These are phyloP conservation scores for Cladosporium sp. DNA, from an alignment of 2,329 filamentous ascomycete species.

Conservation along the genomic window DNA sequence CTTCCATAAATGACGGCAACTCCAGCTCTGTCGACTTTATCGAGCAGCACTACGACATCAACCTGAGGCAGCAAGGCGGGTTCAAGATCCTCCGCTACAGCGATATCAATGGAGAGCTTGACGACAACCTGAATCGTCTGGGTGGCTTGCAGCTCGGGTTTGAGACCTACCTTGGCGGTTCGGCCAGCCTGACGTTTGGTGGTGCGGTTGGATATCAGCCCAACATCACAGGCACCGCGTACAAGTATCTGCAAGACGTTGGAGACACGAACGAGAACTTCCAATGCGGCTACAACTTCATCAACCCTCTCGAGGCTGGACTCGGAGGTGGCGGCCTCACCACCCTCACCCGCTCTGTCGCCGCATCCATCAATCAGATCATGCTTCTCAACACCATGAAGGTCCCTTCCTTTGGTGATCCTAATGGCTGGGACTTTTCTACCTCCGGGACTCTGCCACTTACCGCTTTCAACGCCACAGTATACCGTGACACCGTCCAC, in stretches of 20 bases:
- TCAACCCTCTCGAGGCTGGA: constrained; percentile 14
- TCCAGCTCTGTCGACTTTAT: not conserved
- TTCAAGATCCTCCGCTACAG: constrained; percentile 16
- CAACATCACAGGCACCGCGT: constrained; percentile 14
- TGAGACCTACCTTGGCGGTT: constrained; percentile 16
- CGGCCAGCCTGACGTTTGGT: constrained; percentile 14
- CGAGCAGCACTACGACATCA: not conserved
- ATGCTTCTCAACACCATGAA: constrained; percentile 16
- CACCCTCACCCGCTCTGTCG: constrained; percentile 12
- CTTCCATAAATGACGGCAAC: not conserved
- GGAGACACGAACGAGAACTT: constrained; percentile 9
- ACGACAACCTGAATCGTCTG: constrained; percentile 14
- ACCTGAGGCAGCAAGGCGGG: constrained; percentile 13
- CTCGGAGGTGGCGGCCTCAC: constrained; percentile 5
- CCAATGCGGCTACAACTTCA: constrained; percentile 18
- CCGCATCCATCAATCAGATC: constrained; percentile 19
- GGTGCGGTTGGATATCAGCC: constrained; percentile 11
- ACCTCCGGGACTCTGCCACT: not conserved
- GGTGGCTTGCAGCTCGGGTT: constrained; percentile 16
- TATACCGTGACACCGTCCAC: constrained; percentile 20
- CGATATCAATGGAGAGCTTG: constrained; percentile 14
- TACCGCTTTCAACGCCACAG: constrained; percentile 7
- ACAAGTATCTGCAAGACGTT: constrained; percentile 15
- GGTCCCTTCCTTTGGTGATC: not conserved
- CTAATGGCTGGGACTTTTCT: not conserved